Evolutionary conservation across 768 basidiomycete genomes (phyloP), one percentile per base, ranked within the genome.

Genomic region (Amanita muscaria): DNA sequence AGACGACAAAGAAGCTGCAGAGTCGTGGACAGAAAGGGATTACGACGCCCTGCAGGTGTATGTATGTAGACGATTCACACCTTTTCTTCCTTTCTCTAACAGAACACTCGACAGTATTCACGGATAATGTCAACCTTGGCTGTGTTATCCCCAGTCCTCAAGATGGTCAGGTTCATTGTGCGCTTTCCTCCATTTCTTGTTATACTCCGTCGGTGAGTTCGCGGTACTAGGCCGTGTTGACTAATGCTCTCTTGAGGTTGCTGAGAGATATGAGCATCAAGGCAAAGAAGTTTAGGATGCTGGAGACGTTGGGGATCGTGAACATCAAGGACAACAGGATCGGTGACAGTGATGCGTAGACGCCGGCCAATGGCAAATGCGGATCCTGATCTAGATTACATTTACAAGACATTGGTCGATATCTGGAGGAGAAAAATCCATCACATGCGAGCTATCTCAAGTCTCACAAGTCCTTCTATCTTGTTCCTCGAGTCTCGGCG

Each of bases 401-500:
- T n/a, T n/a, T n/a, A n/a, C n/a, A 85, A 89, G 88, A 23, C 78
- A 76, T 48, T 76, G 96, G 7, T 89, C 88, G 10, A 98, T 98
- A 45, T 94, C 91, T 24, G 96, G 96, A 36, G 96, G 96, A 12
- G 96, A 99, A 69, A 98, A 98, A 65, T 90, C 87, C 0, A 98
- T 99, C 51, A 96, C 96, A 31, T 99, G 96, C 59, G 96, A 99
- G 64, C 72, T 99, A n/a, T n/a, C n/a, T n/a, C n/a, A n/a, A n/a
- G n/a, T 21, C 96, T 99, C 27, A 99, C 94, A 1, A 90, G 88
- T 34, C 96, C 96, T 11, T 93, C 90, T 0, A 92, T 99, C 40
- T 61, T 99, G 25, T 94, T 97, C 70, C 72, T 98, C 44, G n/a
- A n/a, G n/a, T n/a, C n/a, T n/a, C n/a, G 96, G 98, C 55, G 96